Percentiles rank a stretch among this genome's conserved stretches.
These are phyloP conservation scores for Glycyrrhiza uralensis DNA, from an alignment of 306 rosid genomes.

Conservation along the genomic window DNA sequence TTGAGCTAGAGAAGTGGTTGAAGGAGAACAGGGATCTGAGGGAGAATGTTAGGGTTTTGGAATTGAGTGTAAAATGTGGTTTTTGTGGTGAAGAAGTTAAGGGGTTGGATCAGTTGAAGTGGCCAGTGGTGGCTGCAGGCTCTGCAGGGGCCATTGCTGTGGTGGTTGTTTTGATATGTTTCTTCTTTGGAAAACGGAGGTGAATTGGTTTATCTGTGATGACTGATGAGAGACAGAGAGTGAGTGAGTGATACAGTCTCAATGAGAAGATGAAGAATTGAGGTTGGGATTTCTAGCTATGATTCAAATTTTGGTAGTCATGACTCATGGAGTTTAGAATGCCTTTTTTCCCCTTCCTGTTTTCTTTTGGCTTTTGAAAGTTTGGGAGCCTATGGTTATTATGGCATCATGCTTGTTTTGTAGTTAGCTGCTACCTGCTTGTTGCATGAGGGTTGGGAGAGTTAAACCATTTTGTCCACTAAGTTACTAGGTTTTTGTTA, in stretches of 20 bases:
- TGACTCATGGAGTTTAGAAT: not conserved
- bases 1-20: slow-evolving; percentile 41
- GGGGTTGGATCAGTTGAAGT: slow-evolving; percentile 26
- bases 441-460: no score
- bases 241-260: not conserved
- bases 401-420: not conserved
- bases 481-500: no score
- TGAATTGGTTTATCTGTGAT: slow-evolving; percentile 14
- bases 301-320: not conserved
- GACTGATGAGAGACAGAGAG: no score
- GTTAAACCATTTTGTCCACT: no score
- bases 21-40: slow-evolving; percentile 38
- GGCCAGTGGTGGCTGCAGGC: slow-evolving; percentile 55
- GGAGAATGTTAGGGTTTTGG: slow-evolving; percentile 43
- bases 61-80: slow-evolving; percentile 30
- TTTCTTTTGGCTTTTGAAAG: not conserved
- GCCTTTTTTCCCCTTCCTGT: no score
- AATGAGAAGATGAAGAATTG: not conserved
- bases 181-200: slow-evolving; percentile 44
- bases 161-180: slow-evolving; percentile 27
- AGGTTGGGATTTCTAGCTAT: slow-evolving; percentile 31
- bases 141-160: slow-evolving; percentile 47
- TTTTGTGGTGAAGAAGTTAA: slow-evolving; percentile 32
- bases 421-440: not conserved
- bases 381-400: not conserved